Conservation (phyloP, 148 eudicot genomes). For the Fagopyrum tataricum region DNA sequence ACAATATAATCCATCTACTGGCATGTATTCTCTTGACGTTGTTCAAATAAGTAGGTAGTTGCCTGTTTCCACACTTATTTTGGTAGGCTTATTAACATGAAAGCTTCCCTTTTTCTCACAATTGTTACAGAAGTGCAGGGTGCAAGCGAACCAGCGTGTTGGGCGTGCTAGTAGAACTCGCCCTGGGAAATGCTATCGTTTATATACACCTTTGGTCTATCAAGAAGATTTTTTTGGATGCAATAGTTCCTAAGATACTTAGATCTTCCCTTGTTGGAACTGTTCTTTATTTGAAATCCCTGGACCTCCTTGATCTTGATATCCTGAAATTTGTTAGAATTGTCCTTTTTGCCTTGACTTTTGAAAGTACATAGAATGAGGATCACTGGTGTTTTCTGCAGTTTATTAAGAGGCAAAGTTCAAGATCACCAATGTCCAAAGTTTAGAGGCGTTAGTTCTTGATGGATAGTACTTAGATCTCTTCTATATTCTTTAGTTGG, state of each 20-base stretch:
- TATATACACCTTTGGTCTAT: constrained; percentile 67
- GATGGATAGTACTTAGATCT: neutral
- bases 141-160: constrained; percentile 95
- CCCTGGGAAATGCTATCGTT: constrained; percentile 92
- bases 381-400: neutral
- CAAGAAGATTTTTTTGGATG: constrained; percentile 78
- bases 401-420: neutral
- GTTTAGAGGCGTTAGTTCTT: neutral
- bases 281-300: constrained; percentile 84
- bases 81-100: neutral
- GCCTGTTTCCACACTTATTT: neutral
- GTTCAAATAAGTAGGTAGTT: constrained; percentile 73
- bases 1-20: constrained; percentile 82
- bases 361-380: neutral
- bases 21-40: constrained; percentile 97
- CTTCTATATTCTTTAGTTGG: neutral
- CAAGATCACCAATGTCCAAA: neutral
- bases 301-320: constrained; percentile 88
- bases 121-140: constrained; percentile 34
- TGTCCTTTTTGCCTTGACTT: no score
- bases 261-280: constrained; percentile 94
- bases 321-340: constrained; percentile 93
- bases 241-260: constrained; percentile 90
- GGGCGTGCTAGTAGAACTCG: constrained; percentile 98
- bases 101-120: neutral